Conservation (phyloP, 257 asterid species). For the Solanum bukasovii region DNA sequence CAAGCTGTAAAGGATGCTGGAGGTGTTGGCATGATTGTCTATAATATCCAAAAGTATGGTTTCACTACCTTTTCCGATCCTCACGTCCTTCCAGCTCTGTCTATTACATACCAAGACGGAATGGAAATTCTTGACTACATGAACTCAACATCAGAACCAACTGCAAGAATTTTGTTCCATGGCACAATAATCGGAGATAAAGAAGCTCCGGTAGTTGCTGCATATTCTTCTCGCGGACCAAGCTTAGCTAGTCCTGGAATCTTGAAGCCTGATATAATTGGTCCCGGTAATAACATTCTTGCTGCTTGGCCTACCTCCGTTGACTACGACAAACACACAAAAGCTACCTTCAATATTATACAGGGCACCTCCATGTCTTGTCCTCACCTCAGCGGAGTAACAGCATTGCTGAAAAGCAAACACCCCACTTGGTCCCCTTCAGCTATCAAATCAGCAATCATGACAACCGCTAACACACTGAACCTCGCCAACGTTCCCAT, state of each 20-base stretch:
- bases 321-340: neutral
- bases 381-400: neutral
- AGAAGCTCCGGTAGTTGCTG: neutral
- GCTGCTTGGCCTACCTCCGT: neutral
- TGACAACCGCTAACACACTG: constrained; percentile 34
- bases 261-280: neutral
- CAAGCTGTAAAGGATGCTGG: neutral
- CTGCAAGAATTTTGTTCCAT: neutral
- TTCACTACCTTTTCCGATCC: neutral
- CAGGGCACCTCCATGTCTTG: neutral
- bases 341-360: neutral
- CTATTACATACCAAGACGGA: neutral
- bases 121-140: neutral
- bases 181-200: neutral
- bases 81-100: neutral
- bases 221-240: neutral
- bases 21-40: neutral
- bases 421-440: constrained; percentile 14
- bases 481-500: constrained; percentile 16
- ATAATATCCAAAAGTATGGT: neutral
- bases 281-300: neutral
- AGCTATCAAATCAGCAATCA: constrained; percentile 42
- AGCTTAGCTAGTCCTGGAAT: neutral
- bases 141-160: neutral
- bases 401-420: neutral